These are phyloP conservation scores for Rubus parviflorus DNA, from an alignment of 306 rosid species.

Conservation along the genomic window DNA sequence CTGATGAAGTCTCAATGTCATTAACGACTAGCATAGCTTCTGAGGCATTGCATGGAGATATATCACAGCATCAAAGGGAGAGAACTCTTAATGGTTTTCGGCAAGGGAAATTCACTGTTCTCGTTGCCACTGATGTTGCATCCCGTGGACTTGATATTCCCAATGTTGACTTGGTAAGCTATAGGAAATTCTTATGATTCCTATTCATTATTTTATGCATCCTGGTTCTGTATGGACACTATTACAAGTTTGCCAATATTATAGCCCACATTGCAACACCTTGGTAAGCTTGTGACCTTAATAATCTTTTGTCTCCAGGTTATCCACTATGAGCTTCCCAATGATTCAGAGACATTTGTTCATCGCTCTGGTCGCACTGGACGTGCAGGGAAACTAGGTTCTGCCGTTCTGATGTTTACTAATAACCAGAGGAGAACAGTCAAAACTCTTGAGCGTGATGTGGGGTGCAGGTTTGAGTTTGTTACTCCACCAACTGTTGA, in stretches of 20 bases:
- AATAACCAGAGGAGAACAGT: conserved; percentile 94
- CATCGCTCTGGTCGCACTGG: conserved; percentile 99
- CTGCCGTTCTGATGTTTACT: conserved; percentile 83
- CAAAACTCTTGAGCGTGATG: conserved; percentile 96
- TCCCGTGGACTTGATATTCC: conserved; percentile 99
- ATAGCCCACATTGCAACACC: conserved; percentile 10
- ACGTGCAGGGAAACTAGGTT: conserved; percentile 93
- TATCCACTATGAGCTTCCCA: conserved; percentile 98
- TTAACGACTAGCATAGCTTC: conserved; percentile 79
- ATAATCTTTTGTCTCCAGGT: conserved; percentile 45
- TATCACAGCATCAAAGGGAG: conserved; percentile 98
- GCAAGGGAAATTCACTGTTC: conserved; percentile 96
- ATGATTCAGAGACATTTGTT: conserved; percentile 97
- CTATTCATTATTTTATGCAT: neutral
- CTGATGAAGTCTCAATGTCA: conserved; percentile 95
- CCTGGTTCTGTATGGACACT: conserved; percentile 13
- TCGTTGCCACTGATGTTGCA: conserved; percentile 99
- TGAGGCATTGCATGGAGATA: conserved; percentile 99
- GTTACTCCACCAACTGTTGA: conserved; percentile 66
- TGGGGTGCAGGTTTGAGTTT: conserved; percentile 88
- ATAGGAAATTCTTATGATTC: neutral
- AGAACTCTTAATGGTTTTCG: conserved; percentile 95
- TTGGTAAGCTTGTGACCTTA: conserved; percentile 14
- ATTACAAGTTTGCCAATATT: neutral
- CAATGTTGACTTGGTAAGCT: conserved; percentile 86